Percentiles rank a stretch among this genome's conserved stretches.
phyloP scores from a whole-genome alignment of 2,329 filamentous ascomycete species.

The Talaromyces amestolkiae region DNA sequence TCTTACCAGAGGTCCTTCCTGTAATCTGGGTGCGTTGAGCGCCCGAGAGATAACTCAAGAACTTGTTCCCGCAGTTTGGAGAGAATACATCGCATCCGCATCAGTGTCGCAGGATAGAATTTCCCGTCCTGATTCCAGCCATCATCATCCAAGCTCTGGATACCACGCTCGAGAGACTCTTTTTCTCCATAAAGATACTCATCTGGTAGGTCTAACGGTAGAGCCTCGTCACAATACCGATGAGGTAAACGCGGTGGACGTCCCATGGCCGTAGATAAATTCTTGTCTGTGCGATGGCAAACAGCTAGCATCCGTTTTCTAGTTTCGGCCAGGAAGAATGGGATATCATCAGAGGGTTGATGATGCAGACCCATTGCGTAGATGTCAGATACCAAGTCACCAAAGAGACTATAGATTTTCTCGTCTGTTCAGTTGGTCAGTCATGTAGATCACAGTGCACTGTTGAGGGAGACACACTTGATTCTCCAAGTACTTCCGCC shows the following conservation, averaged over 20 bases:
- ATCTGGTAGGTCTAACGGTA: constrained; percentile 29
- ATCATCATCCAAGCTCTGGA: constrained; percentile 20
- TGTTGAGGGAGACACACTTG: constrained; percentile 15
- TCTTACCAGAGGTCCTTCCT: not conserved
- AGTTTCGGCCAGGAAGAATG: constrained; percentile 28
- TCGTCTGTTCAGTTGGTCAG: constrained; percentile 16
- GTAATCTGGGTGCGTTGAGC: not conserved
- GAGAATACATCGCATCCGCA: constrained; percentile 24
- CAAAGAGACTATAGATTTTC: constrained; percentile 16
- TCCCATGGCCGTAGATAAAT: constrained; percentile 28
- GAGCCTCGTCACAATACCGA: constrained; percentile 27
- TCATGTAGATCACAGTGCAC: not conserved
- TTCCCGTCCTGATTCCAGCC: constrained; percentile 23
- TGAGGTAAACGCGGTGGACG: constrained; percentile 29
- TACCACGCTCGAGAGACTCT: constrained; percentile 2
- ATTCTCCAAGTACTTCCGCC: constrained; percentile 17
- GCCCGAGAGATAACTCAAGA: constrained; percentile 23
- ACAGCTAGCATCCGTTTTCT: constrained; percentile 28
- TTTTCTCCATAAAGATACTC: constrained; percentile 24
- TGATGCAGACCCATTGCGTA: constrained; percentile 14
- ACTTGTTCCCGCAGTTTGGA: constrained; percentile 23
- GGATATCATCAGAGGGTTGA: constrained; percentile 13
- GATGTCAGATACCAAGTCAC: constrained; percentile 21
- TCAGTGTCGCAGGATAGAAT: constrained; percentile 22
- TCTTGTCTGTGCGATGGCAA: constrained; percentile 28